Conservation (phyloP, 768 basidiomycete genomes). For the Ramaria sp. region DNA sequence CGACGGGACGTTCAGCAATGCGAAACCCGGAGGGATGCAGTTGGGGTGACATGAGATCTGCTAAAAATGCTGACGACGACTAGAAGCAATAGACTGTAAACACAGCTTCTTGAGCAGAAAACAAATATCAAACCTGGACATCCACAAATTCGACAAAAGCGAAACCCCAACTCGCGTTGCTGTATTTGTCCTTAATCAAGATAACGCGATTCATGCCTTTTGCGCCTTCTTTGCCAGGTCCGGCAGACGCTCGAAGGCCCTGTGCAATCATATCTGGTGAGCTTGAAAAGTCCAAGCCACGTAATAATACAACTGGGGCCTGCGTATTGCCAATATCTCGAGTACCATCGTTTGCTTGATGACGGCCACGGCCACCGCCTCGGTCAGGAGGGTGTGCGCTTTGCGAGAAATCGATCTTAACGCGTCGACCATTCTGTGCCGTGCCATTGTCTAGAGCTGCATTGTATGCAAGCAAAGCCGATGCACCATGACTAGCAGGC, state of each 20-base stretch:
- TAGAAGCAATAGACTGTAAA: slow-evolving; percentile 23
- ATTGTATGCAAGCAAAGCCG: slow-evolving; percentile 60
- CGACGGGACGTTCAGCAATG: slow-evolving; percentile 81
- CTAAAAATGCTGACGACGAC: slow-evolving; percentile 77
- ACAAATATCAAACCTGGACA: slow-evolving; percentile 43
- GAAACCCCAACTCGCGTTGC: slow-evolving; percentile 85
- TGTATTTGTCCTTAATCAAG: slow-evolving; percentile 81
- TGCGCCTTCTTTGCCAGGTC: slow-evolving; percentile 65
- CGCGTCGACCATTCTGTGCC: slow-evolving; percentile 69
- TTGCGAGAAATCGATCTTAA: slow-evolving; percentile 95
- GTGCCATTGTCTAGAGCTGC: slow-evolving; percentile 62
- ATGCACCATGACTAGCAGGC: slow-evolving; percentile 77
- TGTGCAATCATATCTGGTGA: slow-evolving; percentile 81
- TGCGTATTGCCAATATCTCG: slow-evolving; percentile 88
- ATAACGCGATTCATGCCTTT: slow-evolving; percentile 83
- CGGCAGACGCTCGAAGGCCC: slow-evolving; percentile 74
- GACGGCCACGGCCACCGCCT: slow-evolving; percentile 38
- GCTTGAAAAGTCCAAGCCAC: slow-evolving; percentile 82
- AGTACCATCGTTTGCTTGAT: slow-evolving; percentile 83
- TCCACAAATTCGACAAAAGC: slow-evolving; percentile 91
- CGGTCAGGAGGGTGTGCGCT: slow-evolving; percentile 66
- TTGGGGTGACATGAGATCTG: slow-evolving; percentile 76
- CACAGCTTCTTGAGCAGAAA: background rate
- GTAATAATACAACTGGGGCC: slow-evolving; percentile 74
- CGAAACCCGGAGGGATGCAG: slow-evolving; percentile 90